Evolutionary conservation across 129 eudicot genomes (phyloP).

Genomic region (Silybum marianum): DNA sequence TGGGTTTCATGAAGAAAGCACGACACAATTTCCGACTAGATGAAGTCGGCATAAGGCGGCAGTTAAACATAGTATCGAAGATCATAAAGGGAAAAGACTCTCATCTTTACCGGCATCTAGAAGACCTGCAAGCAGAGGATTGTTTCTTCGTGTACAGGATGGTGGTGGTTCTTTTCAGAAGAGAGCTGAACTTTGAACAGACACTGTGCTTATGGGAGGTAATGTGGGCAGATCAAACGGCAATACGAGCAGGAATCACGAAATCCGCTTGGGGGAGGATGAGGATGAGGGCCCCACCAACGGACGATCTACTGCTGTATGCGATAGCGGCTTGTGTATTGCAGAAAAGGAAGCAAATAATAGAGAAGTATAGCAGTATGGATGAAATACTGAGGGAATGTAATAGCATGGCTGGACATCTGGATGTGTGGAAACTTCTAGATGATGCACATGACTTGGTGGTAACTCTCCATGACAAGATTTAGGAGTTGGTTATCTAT

Average conservation of each 20-base stretch:
- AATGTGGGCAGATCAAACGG: conserved; percentile 94
- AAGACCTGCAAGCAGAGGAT: conserved; percentile 80
- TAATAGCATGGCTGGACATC: conserved; percentile 77
- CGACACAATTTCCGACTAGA: conserved; percentile 88
- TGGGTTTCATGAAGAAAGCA: conserved; percentile 83
- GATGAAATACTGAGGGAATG: conserved; percentile 89
- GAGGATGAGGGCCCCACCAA: conserved; percentile 75
- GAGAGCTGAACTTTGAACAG: conserved; percentile 79
- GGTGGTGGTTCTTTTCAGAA: conserved; percentile 81
- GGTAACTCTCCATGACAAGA: conserved; percentile 71
- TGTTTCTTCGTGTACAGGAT: conserved; percentile 85
- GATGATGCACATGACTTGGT: conserved; percentile 93
- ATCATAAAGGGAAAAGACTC: conserved; percentile 76
- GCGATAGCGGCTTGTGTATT: conserved; percentile 82
- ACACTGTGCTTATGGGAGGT: conserved; percentile 89
- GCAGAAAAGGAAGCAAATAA: conserved; percentile 66
- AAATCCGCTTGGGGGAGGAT: conserved; percentile 66
- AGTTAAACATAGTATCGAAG: conserved; percentile 57
- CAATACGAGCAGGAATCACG: conserved; percentile 69
- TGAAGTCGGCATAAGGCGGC: conserved; percentile 75
- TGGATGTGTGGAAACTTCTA: conserved; percentile 85
- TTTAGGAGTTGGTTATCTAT: conserved; percentile 34
- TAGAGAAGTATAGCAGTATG: conserved; percentile 85
- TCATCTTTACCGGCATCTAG: conserved; percentile 70
- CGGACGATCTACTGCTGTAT: conserved; percentile 68